A percentile compares a stretch with the other conserved stretches of the same genome.
These are phyloP conservation scores for Agaricus sinodeliciosus DNA, from an alignment of 768 basidiomycete species.

Conservation along the genomic window DNA sequence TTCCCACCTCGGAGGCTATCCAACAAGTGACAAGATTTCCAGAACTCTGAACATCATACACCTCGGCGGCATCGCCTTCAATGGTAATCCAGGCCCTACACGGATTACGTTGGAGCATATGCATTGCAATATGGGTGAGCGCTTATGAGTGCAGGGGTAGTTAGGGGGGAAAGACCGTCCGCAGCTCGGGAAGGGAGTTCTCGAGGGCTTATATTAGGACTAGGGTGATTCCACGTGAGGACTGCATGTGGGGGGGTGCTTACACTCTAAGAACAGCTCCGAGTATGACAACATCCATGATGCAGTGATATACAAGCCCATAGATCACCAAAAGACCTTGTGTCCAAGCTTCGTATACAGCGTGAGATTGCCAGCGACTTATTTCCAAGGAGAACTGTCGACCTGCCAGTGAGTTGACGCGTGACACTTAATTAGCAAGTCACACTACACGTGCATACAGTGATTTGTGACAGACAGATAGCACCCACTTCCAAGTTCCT, in stretches of 20 bases:
- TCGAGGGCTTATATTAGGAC: not conserved
- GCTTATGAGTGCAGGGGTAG: not conserved
- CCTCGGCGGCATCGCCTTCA: conserved; percentile 7
- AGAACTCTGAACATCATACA: conserved; percentile 7
- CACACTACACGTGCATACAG: not conserved
- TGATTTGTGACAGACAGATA: not conserved
- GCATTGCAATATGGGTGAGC: not conserved
- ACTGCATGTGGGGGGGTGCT: not conserved
- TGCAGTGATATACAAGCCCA: not conserved
- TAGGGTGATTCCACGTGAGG: conserved; percentile 1
- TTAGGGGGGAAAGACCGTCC: not conserved
- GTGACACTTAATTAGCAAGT: not conserved
- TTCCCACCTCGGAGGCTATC: conserved; percentile 18
- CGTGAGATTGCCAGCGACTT: not conserved
- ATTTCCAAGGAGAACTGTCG: not conserved
- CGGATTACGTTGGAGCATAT: conserved; percentile 10
- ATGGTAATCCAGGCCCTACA: conserved; percentile 15
- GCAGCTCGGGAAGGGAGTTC: not conserved
- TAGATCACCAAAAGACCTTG: not conserved
- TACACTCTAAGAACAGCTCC: not conserved
- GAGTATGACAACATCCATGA: not conserved
- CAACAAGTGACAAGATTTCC: conserved; percentile 17
- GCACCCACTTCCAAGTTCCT: not conserved
- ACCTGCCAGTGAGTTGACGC: not conserved
- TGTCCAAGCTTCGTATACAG: not conserved